phyloP scores from a whole-genome alignment of 1,139 yeast species.

The Geotrichum klebahnii region DNA sequence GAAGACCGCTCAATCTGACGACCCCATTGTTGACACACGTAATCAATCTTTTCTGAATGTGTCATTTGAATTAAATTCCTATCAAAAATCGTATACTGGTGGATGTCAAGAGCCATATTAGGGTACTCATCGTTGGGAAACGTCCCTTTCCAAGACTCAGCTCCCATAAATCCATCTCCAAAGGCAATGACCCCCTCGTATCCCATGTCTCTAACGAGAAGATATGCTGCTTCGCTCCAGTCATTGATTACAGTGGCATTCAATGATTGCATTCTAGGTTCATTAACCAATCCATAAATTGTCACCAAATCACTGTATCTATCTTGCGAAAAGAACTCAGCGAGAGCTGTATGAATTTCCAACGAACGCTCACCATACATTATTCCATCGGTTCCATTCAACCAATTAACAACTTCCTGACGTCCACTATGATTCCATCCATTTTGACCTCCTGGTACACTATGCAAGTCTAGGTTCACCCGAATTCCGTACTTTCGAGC shows the following conservation, averaged over 20 bases:
- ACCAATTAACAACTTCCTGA: constrained; percentile 60
- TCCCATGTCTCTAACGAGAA: constrained; percentile 32
- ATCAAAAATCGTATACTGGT: constrained; percentile 61
- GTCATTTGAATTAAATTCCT: constrained; percentile 53
- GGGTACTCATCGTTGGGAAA: constrained; percentile 54
- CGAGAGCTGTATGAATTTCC: constrained; percentile 59
- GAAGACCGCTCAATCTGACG: constrained; percentile 49
- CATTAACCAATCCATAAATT: constrained; percentile 83
- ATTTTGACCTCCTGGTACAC: constrained; percentile 93
- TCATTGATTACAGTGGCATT: constrained; percentile 31
- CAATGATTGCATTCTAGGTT: constrained; percentile 68
- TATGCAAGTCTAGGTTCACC: constrained; percentile 91
- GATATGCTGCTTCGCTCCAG: constrained; percentile 38
- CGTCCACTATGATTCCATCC: constrained; percentile 94
- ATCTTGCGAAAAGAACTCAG: constrained; percentile 59
- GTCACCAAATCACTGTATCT: constrained; percentile 66
- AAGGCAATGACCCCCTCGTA: constrained; percentile 33
- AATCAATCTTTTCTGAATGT: constrained; percentile 41
- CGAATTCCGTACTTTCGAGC: constrained; percentile 57
- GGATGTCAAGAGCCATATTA: constrained; percentile 59
- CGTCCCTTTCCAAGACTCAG: constrained; percentile 33
- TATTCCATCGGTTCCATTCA: constrained; percentile 45
- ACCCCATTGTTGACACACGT: constrained; percentile 45
- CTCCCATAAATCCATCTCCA: constrained; percentile 40
- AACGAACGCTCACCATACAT: constrained; percentile 51